Conservation (phyloP, 345 rosid genomes). For the Linum lewisii region DNA sequence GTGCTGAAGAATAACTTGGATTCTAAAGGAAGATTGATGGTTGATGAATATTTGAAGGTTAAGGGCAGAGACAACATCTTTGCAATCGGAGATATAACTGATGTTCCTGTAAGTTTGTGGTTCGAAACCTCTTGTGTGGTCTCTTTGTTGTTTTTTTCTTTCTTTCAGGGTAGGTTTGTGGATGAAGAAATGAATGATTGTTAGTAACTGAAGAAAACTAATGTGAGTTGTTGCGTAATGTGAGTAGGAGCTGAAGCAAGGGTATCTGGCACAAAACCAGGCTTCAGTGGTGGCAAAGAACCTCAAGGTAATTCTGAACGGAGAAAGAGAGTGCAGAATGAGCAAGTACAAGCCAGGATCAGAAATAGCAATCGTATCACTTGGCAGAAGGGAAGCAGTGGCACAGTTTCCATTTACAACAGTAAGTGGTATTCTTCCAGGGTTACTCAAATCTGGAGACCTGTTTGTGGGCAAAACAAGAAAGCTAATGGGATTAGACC, state of each 20-base stretch:
- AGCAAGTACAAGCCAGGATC: slow-evolving; percentile 35
- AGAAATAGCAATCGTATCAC: slow-evolving; percentile 45
- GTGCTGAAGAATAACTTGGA: slow-evolving; percentile 46
- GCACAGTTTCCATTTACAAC: slow-evolving; percentile 70
- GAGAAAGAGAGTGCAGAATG: slow-evolving; percentile 48
- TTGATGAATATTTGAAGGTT: slow-evolving; percentile 57
- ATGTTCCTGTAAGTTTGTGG: slow-evolving; percentile 42
- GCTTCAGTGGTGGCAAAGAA: slow-evolving; percentile 54
- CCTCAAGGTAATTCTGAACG: slow-evolving; percentile 48
- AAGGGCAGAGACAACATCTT: slow-evolving; percentile 43
- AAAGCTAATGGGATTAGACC: slow-evolving; percentile 26
- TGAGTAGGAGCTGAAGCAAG: slow-evolving; percentile 66
- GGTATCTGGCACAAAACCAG: slow-evolving; percentile 58
- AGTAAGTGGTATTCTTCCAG: slow-evolving; percentile 55
- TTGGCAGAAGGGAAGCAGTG: slow-evolving; percentile 62
- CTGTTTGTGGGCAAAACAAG: slow-evolving; percentile 69
- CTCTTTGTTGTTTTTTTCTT: no score
- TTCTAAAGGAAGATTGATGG: slow-evolving; percentile 52
- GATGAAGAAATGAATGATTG: no score
- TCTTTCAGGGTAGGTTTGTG: no score
- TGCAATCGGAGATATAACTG: slow-evolving; percentile 76
- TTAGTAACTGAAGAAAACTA: no score
- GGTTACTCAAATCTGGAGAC: slow-evolving; percentile 63
- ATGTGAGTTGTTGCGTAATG: not conserved
- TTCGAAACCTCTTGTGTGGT: not conserved